Conservation (phyloP, 75 land plant genomes). For the Pinus taeda region DNA sequence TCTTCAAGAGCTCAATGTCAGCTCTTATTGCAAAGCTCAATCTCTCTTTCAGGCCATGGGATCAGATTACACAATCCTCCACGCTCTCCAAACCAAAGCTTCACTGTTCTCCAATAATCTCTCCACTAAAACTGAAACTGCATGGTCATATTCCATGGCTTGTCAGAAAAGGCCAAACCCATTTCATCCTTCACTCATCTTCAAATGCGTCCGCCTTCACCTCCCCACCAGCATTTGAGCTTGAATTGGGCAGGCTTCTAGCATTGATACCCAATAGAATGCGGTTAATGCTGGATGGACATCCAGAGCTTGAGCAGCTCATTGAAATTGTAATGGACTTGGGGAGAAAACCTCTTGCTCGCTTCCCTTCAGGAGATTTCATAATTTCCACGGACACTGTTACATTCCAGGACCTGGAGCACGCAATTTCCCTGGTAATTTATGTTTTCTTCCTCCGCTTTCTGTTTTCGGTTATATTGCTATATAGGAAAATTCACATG, state of each 20-base stretch:
- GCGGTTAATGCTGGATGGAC: constrained; percentile 38
- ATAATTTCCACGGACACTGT: constrained; percentile 55
- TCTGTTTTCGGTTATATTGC: no score
- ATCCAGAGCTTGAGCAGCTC: constrained; percentile 58
- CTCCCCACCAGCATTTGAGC: not conserved
- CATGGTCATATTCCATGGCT: not conserved
- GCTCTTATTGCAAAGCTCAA: not conserved
- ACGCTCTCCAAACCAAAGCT: not conserved
- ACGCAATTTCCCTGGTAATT: constrained; percentile 77
- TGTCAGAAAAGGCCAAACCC: not conserved
- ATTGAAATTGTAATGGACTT: constrained; percentile 91
- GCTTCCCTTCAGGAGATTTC: constrained; percentile 94
- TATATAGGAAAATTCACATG: not conserved
- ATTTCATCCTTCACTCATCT: not conserved
- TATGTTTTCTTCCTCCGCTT: not conserved
- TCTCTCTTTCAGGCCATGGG: not conserved
- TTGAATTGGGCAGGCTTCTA: constrained; percentile 66
- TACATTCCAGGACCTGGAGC: constrained; percentile 51
- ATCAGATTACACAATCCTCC: not conserved
- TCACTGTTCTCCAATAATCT: not conserved
- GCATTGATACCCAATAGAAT: constrained; percentile 67
- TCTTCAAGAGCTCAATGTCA: not conserved
- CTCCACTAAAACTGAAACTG: not conserved
- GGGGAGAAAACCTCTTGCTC: constrained; percentile 84
- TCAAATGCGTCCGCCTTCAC: not conserved